Evolutionary conservation across 2,329 filamentous ascomycete species (phyloP), one percentile per base, ranked within the genome.

Genomic region (Fusarium praegraminearum): DNA sequence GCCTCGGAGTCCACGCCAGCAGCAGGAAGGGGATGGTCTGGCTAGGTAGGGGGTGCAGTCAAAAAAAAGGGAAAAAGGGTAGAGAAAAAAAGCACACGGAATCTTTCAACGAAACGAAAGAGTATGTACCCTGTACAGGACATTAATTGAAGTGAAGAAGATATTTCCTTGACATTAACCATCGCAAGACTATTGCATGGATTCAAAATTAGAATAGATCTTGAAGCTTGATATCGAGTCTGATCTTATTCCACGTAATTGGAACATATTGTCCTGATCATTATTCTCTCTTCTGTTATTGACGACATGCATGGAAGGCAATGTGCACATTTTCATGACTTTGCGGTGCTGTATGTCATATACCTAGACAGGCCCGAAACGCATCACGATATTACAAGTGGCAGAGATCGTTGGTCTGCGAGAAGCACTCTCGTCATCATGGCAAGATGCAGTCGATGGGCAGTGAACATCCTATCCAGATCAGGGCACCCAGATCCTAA

Each of bases 1-100:
- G 65, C 58, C 67, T 69, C 61, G 66, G 62, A 60, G 60, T 65
- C 53, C 47, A 70, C 56, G 62, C 72, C 57, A 73, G 60, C 57
- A 30, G 8, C 43, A 66, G 47, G 62, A 51, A 51, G 47, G 33
- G 33, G 33, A 51, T 40, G 18, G 47, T 51, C n/a, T 51, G 24
- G 33, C 9, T 5, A 38, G 33, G 49, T 7, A 38, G 33, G 49
- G 47, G 49, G 49, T 51, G 49, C 49, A 30, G 35, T 36, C n/a
- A 28, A n/a, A 28, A 50, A 50, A 28, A 5, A 20, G 20, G 9
- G 16, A 20, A 18, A 38, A n/a, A n/a, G 9, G 28, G 20, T 22
- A 32, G n/a, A 12, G n/a, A 24, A 16, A 26, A 36, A n/a, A 40
- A 26, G 6, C 11, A 16, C 47, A 51, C 18, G 24, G n/a, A 26